Evolutionary conservation across 306 rosid genomes (phyloP).

Genomic region (Vigna radiata): DNA sequence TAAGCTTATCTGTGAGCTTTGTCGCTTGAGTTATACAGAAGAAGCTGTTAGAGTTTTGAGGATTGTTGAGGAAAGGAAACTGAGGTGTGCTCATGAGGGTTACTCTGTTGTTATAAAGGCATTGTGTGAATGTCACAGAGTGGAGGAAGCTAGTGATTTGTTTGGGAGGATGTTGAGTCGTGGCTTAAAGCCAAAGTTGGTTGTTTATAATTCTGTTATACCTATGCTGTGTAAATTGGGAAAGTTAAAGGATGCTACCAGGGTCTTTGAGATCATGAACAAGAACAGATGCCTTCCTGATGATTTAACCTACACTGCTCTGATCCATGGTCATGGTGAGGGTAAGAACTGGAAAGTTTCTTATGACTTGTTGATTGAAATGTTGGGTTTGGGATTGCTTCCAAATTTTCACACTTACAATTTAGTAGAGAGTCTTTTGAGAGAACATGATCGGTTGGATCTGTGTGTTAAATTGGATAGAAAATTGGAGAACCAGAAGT

Average conservation of each 20-base stretch:
- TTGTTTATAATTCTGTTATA: constrained; percentile 64
- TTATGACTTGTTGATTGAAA: constrained; percentile 61
- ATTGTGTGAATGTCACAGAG: constrained; percentile 53
- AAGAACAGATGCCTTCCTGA: constrained; percentile 70
- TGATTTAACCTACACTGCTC: constrained; percentile 60
- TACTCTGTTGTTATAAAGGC: constrained; percentile 62
- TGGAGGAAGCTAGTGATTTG: constrained; percentile 57
- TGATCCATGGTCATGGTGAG: constrained; percentile 66
- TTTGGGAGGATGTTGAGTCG: constrained; percentile 63
- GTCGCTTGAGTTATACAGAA: constrained; percentile 61
- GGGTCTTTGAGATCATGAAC: constrained; percentile 68
- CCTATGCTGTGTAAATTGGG: constrained; percentile 72
- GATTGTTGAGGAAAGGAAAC: constrained; percentile 59
- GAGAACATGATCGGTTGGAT: constrained; percentile 58
- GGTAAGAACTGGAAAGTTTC: constrained; percentile 62
- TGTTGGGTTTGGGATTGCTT: constrained; percentile 64
- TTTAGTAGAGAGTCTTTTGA: constrained; percentile 59
- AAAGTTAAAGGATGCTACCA: constrained; percentile 56
- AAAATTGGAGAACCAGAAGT: constrained; percentile 61
- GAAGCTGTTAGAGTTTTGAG: constrained; percentile 63
- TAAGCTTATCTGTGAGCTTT: constrained; percentile 65
- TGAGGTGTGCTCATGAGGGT: constrained; percentile 59
- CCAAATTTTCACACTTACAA: constrained; percentile 63
- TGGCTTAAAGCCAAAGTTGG: constrained; percentile 66
- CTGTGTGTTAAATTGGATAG: constrained; percentile 59